phyloP scores from a whole-genome alignment of 2,329 filamentous ascomycete genomes.

The Ceratocystis alfenasii region DNA sequence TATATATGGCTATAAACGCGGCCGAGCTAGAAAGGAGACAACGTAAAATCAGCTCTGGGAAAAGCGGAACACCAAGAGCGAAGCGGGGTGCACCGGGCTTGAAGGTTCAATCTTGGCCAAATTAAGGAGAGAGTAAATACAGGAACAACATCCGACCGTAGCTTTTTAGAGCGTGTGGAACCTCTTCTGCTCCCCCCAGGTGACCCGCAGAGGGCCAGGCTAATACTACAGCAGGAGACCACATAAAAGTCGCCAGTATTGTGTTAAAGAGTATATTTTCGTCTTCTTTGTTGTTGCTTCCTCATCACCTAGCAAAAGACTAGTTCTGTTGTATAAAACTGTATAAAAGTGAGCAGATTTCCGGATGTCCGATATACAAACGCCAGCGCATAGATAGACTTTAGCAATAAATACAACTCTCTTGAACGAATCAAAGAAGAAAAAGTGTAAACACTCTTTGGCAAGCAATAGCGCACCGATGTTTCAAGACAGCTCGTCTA shows the following conservation, averaged over 20 bases:
- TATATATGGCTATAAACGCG: too few species aligned
- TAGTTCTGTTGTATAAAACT: neutral
- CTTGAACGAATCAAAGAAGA: neutral
- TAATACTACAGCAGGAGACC: neutral
- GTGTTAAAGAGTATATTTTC: neutral
- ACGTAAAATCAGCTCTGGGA: too few species aligned
- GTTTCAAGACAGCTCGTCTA: slow-evolving; percentile 39
- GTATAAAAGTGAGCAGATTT: too few species aligned
- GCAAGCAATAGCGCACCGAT: neutral
- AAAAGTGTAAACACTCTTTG: neutral
- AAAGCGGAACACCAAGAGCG: too few species aligned
- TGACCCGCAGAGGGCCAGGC: neutral
- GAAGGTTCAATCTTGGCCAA: too few species aligned
- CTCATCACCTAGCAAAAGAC: too few species aligned
- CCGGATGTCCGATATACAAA: neutral
- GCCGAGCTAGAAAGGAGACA: too few species aligned
- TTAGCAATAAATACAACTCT: too few species aligned
- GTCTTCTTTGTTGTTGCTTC: neutral
- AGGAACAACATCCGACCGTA: neutral
- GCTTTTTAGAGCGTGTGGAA: neutral
- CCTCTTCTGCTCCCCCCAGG: neutral
- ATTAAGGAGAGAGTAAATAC: too few species aligned
- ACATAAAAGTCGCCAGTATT: neutral
- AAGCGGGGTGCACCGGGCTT: too few species aligned
- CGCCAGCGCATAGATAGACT: neutral